Base-by-base conservation (phyloP, 495 filamentous ascomycete genomes). In the Penicillium argentinense region DNA sequence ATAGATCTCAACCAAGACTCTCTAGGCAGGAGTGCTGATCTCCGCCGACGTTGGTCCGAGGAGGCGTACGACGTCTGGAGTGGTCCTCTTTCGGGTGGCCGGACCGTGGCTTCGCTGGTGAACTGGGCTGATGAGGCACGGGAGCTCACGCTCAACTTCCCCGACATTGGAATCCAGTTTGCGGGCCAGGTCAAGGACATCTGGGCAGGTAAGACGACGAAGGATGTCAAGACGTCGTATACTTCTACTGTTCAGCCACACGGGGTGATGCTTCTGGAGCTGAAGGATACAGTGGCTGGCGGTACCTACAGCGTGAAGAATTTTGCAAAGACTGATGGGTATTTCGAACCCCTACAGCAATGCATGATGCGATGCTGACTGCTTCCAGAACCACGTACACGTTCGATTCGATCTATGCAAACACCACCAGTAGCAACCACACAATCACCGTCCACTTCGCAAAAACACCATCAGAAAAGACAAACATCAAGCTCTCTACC, bases 1-100 rank as follows among this genome's bases (percentile, higher is more conserved):
- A 67, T 83, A 39, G 66, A 59, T 0, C 73, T 77, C 51, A 80
- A 78, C 46, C 78, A 83, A 54, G 80, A 82, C 47, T 28, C 63
- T 3, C 56, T 80, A 0, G 79, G 73, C 12, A 60, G 67, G 22
- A 71, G 75, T 42, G 76, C 70, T 11, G 65, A 49, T 22, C 19
- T 70, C 18, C 49, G 37, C 2, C 49, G 66, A 4, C 46, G 69
- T 1, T 73, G 62, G 57, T 62, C 71, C 0, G 69, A 74, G 13
- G 69, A 71, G 32, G 64, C 56, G 22, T 75, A 69, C 52, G 75
- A 81, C 17, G 64, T 77, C 9, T 79, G 75, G 73, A 66, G 68
- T 37, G 76, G 75, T 0, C 64, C 64, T 9, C 59, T 79, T 24
- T 67, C 66, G 0, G 64, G 57, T 4, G 64, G 54, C 0, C 36